Conservation (phyloP, 1,139 yeast genomes). For the Blastobotrys indianensis region DNA sequence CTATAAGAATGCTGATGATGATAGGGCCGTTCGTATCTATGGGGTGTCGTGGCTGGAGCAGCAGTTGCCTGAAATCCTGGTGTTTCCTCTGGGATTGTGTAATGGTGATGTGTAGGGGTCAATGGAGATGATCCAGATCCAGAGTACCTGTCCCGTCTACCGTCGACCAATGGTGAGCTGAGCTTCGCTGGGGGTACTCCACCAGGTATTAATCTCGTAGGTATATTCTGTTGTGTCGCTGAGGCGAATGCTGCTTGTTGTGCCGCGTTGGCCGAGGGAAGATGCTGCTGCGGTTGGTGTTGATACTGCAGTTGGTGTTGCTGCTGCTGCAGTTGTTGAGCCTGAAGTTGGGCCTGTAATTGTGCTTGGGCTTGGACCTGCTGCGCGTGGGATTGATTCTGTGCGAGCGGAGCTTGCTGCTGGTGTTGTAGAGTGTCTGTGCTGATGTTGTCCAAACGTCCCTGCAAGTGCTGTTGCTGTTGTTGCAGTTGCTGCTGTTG, state of each 20-base stretch:
- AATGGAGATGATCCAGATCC: too few species aligned
- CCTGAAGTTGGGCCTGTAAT: constrained; percentile 1
- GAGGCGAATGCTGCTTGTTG: constrained; percentile 5
- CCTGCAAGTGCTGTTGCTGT: too few species aligned
- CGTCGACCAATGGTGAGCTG: constrained; percentile 16
- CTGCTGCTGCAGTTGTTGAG: constrained; percentile 1
- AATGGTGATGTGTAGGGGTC: constrained; percentile 3
- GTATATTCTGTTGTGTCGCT: constrained; percentile 10
- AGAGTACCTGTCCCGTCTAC: background rate
- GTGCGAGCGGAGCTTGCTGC: too few species aligned
- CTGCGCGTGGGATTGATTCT: too few species aligned
- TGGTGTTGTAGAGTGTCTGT: too few species aligned
- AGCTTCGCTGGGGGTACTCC: constrained; percentile 9
- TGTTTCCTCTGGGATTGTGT: too few species aligned
- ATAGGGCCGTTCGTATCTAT: constrained; percentile 4
- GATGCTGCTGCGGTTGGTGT: background rate
- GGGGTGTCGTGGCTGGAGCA: too few species aligned
- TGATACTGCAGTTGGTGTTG: background rate
- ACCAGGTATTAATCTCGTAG: constrained; percentile 9
- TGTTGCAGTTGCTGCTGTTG: too few species aligned
- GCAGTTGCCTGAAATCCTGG: too few species aligned
- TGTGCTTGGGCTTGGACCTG: too few species aligned
- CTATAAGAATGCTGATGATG: constrained; percentile 11
- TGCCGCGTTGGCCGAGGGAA: background rate
- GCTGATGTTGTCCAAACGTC: too few species aligned